Evolutionary conservation across 768 basidiomycete genomes (phyloP), one percentile per base, ranked within the genome.

Genomic region (Kwoniella dejecticola): DNA sequence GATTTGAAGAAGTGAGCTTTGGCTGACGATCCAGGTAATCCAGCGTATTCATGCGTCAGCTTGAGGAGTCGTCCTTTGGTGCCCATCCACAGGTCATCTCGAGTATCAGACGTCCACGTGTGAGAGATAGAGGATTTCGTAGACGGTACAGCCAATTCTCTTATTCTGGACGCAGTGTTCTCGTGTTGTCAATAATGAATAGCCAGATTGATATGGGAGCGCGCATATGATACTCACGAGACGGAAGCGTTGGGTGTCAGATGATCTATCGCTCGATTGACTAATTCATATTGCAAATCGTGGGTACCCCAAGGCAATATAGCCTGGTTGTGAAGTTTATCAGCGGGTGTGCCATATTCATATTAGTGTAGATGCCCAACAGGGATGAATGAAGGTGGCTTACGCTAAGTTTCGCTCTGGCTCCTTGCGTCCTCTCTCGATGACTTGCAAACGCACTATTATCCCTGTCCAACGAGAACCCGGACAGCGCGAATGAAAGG

Each of bases 51-150:
- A 64, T 79, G 85, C 52, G 80, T 83, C 12, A 88, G 52, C 66
- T 88, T 89, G 26, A 84, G 72, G 69, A 87, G 85, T 5, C 82
- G 77, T 0, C 92, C 91, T 3, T 81, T 45, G 72, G 87, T 85
- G 3, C 86, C 86, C 24, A 83, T 79, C 57, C 89, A 83, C 3
- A 79, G 72, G 50, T 89, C 87, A 71, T 92, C 86, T 7, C 92
- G 84, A 2, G 87, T 89, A 77, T 97, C 91, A 15, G 84, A 80
- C 2, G 84, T 81, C 78, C 85, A 91, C 0, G 85, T 85, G 71
- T 98, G 90, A 12, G 87, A 87, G 1, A 98, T 44, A 0, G 91
- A 84, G 0, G 92, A 92, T 79, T 98, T 98, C 62, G 86, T 76
- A 0, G 87, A 85, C 23, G 86, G 84, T 0, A 91, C 90, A 0